phyloP scores from a whole-genome alignment of 331 rosid species.

The Spiraea crenata region DNA sequence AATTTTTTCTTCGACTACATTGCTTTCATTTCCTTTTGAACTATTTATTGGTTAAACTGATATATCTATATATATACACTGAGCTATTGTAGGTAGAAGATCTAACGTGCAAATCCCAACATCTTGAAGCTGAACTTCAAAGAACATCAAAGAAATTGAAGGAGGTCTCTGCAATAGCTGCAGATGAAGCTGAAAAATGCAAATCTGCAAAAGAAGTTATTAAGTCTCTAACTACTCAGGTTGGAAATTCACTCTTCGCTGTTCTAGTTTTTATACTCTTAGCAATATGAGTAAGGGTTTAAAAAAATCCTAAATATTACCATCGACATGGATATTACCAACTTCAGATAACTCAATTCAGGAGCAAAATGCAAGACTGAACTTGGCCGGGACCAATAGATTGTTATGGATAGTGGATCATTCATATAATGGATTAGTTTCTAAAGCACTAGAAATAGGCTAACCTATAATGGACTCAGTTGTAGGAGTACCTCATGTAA shows the following conservation, averaged over 20 bases:
- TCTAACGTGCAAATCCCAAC: conserved; percentile 60
- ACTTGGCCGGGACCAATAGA: conserved; percentile 6
- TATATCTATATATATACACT: conserved; percentile 14
- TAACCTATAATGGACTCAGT: no score
- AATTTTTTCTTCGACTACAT: not conserved
- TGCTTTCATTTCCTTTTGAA: not conserved
- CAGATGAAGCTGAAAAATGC: conserved; percentile 82
- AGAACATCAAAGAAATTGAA: conserved; percentile 66
- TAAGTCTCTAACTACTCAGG: conserved; percentile 83
- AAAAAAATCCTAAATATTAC: not conserved
- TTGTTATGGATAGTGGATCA: no score
- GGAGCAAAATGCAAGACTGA: conserved; percentile 7
- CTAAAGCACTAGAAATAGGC: no score
- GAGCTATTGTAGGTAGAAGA: conserved; percentile 61
- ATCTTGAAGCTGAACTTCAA: conserved; percentile 78
- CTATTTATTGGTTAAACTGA: conserved; percentile 7
- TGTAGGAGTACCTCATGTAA: no score
- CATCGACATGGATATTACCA: not conserved
- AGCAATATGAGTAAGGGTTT: not conserved
- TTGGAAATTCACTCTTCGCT: conserved; percentile 33
- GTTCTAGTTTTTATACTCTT: not conserved
- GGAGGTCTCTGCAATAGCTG: conserved; percentile 75
- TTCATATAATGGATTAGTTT: no score
- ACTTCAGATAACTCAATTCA: conserved; percentile 10
- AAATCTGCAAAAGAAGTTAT: conserved; percentile 89